Conservation (phyloP, 768 basidiomycete species). For the Dentipellis fragilis region DNA sequence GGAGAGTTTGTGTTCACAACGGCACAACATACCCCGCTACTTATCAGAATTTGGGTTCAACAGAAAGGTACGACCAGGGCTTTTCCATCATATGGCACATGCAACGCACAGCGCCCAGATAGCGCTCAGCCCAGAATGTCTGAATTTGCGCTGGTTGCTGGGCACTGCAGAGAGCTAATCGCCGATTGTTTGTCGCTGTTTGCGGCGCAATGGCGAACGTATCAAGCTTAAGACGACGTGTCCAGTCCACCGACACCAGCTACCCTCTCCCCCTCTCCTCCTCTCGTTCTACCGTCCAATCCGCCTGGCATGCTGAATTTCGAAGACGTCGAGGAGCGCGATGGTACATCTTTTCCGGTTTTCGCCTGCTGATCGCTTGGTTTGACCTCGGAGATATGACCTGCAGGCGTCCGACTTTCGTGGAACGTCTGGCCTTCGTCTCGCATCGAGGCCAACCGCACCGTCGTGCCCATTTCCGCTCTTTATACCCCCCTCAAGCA, state of each 20-base stretch:
- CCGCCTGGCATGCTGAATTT: constrained; percentile 60
- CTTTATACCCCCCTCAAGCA: constrained; percentile 93
- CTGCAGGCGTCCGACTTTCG: constrained; percentile 79
- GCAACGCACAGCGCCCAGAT: no score
- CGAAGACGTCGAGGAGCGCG: constrained; percentile 95
- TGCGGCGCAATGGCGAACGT: no score
- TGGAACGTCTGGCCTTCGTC: constrained; percentile 99
- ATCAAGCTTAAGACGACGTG: constrained; percentile 6
- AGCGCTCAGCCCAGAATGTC: no score
- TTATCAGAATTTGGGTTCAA: no score
- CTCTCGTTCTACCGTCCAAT: not conserved
- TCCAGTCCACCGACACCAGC: constrained; percentile 1
- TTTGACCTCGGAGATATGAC: not conserved
- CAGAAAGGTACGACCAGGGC: no score
- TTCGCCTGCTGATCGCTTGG: not conserved
- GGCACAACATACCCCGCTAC: no score
- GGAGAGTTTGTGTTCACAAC: no score
- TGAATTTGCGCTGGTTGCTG: no score
- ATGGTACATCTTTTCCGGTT: constrained; percentile 45
- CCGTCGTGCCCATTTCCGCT: constrained; percentile 96
- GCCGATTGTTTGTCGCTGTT: no score
- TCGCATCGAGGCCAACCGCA: constrained; percentile 94
- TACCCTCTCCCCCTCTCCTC: not conserved
- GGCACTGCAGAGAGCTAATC: no score
- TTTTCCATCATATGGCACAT: no score